Conservation (phyloP, 768 basidiomycete genomes). For the Lactifluus echinatus region DNA sequence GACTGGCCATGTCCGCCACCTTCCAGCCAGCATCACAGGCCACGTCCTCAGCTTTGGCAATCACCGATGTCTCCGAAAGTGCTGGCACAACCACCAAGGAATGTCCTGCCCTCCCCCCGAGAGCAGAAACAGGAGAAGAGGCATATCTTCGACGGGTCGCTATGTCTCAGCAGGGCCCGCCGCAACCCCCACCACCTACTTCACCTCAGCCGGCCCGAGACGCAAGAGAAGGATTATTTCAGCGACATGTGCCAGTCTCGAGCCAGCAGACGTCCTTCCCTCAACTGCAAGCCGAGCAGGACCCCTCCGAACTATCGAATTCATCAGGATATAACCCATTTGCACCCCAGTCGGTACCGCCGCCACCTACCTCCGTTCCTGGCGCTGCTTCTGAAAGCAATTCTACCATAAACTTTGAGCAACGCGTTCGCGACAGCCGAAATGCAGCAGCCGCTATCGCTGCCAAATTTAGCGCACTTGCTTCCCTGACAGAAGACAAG, state of each 20-base stretch:
- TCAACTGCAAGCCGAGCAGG: neutral
- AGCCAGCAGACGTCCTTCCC: slow-evolving; percentile 26
- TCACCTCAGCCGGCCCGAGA: slow-evolving; percentile 14
- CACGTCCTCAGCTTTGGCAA: neutral
- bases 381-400: slow-evolving; percentile 27
- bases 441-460: slow-evolving; percentile 80
- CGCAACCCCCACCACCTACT: slow-evolving; percentile 1
- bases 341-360: slow-evolving; percentile 45
- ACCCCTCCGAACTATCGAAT: slow-evolving; percentile 32
- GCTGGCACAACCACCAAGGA: neutral
- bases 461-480: slow-evolving; percentile 58
- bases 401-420: slow-evolving; percentile 39
- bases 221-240: slow-evolving; percentile 27
- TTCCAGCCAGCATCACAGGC: slow-evolving; percentile 14
- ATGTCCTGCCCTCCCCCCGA: neutral
- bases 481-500: slow-evolving; percentile 25
- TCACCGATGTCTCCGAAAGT: neutral
- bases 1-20: slow-evolving; percentile 56
- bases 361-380: slow-evolving; percentile 47
- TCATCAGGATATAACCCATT: slow-evolving; percentile 62
- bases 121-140: slow-evolving; percentile 9
- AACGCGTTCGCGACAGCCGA: slow-evolving; percentile 39
- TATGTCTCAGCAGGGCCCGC: neutral
- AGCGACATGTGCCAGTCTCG: slow-evolving; percentile 23
- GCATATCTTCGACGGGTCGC: slow-evolving; percentile 14